Evolutionary conservation across 306 rosid genomes (phyloP).

Genomic region (Trifolium repens): DNA sequence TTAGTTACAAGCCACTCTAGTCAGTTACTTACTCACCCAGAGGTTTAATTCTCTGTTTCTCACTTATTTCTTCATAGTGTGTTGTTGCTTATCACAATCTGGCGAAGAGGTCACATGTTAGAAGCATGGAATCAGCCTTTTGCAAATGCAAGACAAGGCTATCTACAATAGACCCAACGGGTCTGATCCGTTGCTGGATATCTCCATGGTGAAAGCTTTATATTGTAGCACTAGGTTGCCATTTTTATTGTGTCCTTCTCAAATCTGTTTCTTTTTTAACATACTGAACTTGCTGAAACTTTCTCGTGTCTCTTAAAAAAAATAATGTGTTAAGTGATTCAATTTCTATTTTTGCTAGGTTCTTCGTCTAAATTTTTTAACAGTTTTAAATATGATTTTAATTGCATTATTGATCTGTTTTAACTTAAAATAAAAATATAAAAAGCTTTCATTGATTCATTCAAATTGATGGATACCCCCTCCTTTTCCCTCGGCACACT

Average conservation of each 20-base stretch:
- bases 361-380: neutral
- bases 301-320: neutral
- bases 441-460: too few species aligned
- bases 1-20: neutral
- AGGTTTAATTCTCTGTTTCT: neutral
- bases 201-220: neutral
- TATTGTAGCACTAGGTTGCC: neutral
- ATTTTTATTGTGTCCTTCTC: neutral
- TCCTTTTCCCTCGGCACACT: neutral
- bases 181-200: neutral
- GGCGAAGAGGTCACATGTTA: neutral
- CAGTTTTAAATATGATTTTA: neutral
- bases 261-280: neutral
- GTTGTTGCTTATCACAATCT: neutral
- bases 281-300: slow-evolving; percentile 13
- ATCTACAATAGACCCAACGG: neutral
- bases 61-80: neutral
- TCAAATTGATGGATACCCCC: neutral
- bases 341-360: neutral
- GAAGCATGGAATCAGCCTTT: neutral
- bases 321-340: neutral
- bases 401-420: neutral
- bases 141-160: neutral
- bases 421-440: too few species aligned
- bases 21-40: neutral